Evolutionary conservation across 306 rosid genomes (phyloP).

Genomic region (Abrus pulchellus): DNA sequence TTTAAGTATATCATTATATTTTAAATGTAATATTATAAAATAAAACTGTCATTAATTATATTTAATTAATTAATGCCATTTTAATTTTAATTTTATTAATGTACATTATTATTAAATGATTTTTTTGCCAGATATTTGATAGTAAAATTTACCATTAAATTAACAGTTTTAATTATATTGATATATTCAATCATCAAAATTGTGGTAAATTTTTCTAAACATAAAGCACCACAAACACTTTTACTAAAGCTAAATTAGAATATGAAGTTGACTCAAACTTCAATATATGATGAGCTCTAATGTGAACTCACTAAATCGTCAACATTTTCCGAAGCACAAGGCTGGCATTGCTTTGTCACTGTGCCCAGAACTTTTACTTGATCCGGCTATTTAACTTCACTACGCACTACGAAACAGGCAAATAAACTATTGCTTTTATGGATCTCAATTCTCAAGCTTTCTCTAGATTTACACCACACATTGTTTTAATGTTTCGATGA

Average conservation of each 20-base stretch:
- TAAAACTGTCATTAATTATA: background rate
- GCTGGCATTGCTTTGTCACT: background rate
- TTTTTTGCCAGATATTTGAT: background rate
- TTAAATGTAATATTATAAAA: background rate
- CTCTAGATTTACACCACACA: background rate
- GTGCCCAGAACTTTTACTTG: background rate
- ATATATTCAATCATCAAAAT: background rate
- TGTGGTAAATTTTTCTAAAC: background rate
- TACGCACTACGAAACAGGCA: background rate
- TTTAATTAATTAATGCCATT: no score
- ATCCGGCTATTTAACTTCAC: background rate
- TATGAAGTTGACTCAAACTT: background rate
- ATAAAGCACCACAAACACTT: background rate
- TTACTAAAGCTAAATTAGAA: background rate
- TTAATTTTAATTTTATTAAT: no score
- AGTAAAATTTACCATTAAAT: background rate
- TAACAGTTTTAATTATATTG: background rate
- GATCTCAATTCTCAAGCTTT: background rate
- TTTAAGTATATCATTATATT: background rate
- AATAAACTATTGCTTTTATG: background rate
- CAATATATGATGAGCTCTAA: background rate
- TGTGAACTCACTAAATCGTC: background rate
- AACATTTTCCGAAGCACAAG: background rate
- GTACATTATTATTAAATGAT: background rate
- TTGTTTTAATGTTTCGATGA: background rate